These are phyloP conservation scores for Chrysopogon serrulatus DNA, from an alignment of 176 grass and related monocot species.

Conservation along the genomic window DNA sequence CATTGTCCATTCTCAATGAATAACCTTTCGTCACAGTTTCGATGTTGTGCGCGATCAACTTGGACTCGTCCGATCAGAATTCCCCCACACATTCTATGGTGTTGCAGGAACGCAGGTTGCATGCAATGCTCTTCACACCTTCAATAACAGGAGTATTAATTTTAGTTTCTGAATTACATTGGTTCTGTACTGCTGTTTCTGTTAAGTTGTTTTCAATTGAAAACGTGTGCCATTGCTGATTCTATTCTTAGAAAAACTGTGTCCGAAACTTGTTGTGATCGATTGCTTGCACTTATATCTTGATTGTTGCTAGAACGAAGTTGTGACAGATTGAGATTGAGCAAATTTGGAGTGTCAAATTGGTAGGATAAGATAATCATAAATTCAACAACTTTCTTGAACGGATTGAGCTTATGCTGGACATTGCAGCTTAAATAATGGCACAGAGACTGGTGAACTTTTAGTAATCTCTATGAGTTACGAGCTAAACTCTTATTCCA, in stretches of 20 bases:
- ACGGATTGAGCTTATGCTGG: not conserved
- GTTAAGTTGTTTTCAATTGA: not conserved
- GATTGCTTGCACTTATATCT: not conserved
- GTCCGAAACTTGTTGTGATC: not conserved
- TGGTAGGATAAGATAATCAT: not conserved
- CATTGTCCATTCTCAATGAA: not conserved
- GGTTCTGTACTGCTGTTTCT: not conserved
- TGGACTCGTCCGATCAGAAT: slow-evolving; percentile 72
- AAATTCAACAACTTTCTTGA: not conserved
- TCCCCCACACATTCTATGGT: slow-evolving; percentile 85
- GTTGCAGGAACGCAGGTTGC: slow-evolving; percentile 86
- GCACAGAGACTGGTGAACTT: not conserved
- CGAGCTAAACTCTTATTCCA: too few relatives aligned
- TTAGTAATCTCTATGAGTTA: not conserved
- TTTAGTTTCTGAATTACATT: not conserved
- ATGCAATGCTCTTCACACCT: not conserved
- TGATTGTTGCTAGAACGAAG: not conserved
- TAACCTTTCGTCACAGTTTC: slow-evolving; percentile 43
- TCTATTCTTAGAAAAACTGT: not conserved
- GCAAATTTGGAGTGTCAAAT: not conserved
- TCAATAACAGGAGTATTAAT: not conserved
- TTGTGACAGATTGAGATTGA: not conserved
- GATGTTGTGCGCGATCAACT: slow-evolving; percentile 80
- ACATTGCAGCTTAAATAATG: not conserved
- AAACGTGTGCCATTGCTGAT: not conserved